These are phyloP conservation scores for Postia placenta DNA, from an alignment of 768 basidiomycete genomes.

Conservation along the genomic window DNA sequence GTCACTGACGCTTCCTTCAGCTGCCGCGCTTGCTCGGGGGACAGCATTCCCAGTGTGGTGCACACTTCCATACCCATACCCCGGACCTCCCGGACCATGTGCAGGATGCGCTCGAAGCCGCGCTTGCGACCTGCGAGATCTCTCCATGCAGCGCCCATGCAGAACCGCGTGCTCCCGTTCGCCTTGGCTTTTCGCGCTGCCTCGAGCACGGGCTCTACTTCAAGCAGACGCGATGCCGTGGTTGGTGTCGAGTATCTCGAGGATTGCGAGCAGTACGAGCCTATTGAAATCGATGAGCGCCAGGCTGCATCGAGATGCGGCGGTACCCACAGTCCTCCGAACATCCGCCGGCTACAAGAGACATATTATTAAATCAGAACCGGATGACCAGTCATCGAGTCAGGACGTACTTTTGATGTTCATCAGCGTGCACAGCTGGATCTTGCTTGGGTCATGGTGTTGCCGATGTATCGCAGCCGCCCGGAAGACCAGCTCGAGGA, in stretches of 20 bases:
- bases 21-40: slow-evolving; percentile 84
- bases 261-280: slow-evolving; percentile 97
- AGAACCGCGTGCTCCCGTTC: slow-evolving; percentile 96
- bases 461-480: slow-evolving; percentile 81
- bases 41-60: slow-evolving; percentile 96
- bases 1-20: slow-evolving; percentile 84
- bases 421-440: slow-evolving; percentile 96
- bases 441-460: slow-evolving; percentile 82
- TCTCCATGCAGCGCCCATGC: slow-evolving; percentile 99
- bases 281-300: slow-evolving; percentile 31
- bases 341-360: slow-evolving; percentile 77
- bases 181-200: slow-evolving; percentile 92
- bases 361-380: too few relatives aligned
- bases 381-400: background rate
- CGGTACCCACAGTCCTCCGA: slow-evolving; percentile 82
- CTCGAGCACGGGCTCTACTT: slow-evolving; percentile 87
- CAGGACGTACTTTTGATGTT: slow-evolving; percentile 87
- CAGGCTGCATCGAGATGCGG: background rate
- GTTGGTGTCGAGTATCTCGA: slow-evolving; percentile 89
- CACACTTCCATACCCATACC: slow-evolving; percentile 99
- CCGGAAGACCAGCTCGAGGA: slow-evolving; percentile 85
- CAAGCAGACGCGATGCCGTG: slow-evolving; percentile 79
- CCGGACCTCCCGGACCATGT: slow-evolving; percentile 87
- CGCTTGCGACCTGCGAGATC: slow-evolving; percentile 89
- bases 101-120: slow-evolving; percentile 87